Evolutionary conservation across 306 rosid species (phyloP).

Genomic region (Gillenia trifoliata): DNA sequence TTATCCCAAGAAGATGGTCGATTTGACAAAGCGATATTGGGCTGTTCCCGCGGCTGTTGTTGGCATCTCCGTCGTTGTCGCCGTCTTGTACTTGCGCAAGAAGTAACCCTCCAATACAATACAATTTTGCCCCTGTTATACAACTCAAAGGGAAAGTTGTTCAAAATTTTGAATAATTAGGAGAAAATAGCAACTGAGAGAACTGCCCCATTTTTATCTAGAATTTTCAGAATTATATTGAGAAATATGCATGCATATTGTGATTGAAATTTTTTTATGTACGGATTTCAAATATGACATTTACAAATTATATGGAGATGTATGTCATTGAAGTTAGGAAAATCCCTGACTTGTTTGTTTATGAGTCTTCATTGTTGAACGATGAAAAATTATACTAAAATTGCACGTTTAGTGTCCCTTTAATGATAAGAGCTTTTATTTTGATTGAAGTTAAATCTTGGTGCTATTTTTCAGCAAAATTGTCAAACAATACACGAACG

Average conservation of each 20-base stretch:
- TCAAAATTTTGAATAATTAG: slow-evolving; percentile 37
- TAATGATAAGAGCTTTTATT: too few species aligned
- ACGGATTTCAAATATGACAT: slow-evolving; percentile 10
- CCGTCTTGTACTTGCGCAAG: slow-evolving; percentile 52
- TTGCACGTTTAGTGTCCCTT: too few species aligned
- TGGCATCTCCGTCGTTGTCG: slow-evolving; percentile 52
- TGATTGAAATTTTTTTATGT: slow-evolving; percentile 15
- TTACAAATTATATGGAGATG: not conserved
- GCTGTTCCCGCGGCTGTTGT: slow-evolving; percentile 45
- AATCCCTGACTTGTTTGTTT: not conserved
- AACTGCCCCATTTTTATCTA: slow-evolving; percentile 7
- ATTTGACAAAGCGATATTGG: slow-evolving; percentile 58
- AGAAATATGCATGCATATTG: not conserved
- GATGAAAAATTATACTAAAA: not conserved
- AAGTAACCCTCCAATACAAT: slow-evolving; percentile 26
- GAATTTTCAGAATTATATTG: not conserved
- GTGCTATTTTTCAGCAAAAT: too few species aligned
- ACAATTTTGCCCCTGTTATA: slow-evolving; percentile 10
- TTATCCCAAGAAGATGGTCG: slow-evolving; percentile 31
- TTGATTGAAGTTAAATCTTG: too few species aligned
- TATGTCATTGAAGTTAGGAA: not conserved
- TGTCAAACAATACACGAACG: too few species aligned
- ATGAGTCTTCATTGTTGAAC: not conserved
- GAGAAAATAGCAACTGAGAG: slow-evolving; percentile 7
- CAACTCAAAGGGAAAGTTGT: not conserved